Evolutionary conservation across 2,329 filamentous ascomycete genomes (phyloP), one percentile per base, ranked within the genome.

Genomic region (Chrysoporthe deuterocubensis): DNA sequence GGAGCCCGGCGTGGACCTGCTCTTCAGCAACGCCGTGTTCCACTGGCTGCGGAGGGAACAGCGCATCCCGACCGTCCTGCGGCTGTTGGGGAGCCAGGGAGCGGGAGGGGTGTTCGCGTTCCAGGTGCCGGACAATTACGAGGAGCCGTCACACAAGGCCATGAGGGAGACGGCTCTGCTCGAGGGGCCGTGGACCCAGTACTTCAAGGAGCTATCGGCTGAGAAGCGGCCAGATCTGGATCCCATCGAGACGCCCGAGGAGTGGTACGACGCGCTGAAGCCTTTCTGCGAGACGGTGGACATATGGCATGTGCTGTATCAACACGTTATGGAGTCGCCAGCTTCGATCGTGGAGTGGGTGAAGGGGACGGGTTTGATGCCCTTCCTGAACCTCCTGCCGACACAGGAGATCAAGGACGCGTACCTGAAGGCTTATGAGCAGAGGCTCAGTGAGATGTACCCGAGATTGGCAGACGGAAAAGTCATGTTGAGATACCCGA

Each of bases 341-440:
- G 70, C 75, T 14, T 83, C 79, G 1, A 84, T 89, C 54, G 82
- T 89, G 6, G 86, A 88, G 74, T 89, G 87, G 87, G 83, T 89
- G 3, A 84, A 83, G 70, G 84, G 85, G 0, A 87, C 85, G 0
- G 87, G 85, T 0, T 73, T 89, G 71, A 79, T 81, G 71, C 87
- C 87, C 0, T 89, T 81, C 71, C 64, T 89, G 65, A 80, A 87
- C 58, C 77, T 79, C 3, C 76, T 89, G 48, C 71, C 74, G 0
- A 74, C 76, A 1, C 72, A 73, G 4, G 75, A 77, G 2, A 79
- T 83, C 43, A 80, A 76, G 68, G 74, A 78, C 11, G 79, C 60
- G 1, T 89, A 83, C 71, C 68, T 87, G 64, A 65, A 73, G 0
- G 78, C 78, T 52, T 89, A 89, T 74, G 69, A 84, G 72, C 73